Conservation (phyloP, 495 filamentous ascomycete species). For the Daldinia loculata region DNA sequence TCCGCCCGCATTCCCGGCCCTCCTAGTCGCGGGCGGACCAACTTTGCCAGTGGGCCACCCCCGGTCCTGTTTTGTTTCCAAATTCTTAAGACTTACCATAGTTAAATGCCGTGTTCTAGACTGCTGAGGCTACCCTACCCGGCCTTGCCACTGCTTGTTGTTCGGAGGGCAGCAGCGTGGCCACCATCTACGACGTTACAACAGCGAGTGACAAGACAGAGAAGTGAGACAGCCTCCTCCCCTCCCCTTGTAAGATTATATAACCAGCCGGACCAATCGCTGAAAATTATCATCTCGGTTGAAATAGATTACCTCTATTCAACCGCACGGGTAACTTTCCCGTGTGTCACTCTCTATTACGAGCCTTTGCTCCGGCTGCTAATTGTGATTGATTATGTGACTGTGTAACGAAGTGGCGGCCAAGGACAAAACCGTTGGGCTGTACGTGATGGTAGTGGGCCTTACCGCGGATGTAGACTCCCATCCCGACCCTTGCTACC, state of each 20-base stretch:
- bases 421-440: slow-evolving; percentile 33
- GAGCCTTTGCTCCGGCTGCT: background rate
- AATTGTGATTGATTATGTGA: slow-evolving; percentile 37
- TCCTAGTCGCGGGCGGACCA: slow-evolving; percentile 39
- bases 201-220: slow-evolving; percentile 5
- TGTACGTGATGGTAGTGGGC: slow-evolving; percentile 34
- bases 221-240: slow-evolving; percentile 4
- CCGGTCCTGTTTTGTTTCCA: slow-evolving; percentile 36
- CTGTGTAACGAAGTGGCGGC: slow-evolving; percentile 40
- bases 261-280: slow-evolving; percentile 29
- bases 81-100: no score
- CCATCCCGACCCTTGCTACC: slow-evolving; percentile 46
- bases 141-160: slow-evolving; percentile 14
- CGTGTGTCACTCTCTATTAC: slow-evolving; percentile 25
- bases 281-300: slow-evolving; percentile 23
- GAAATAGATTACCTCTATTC: slow-evolving; percentile 25
- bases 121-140: slow-evolving; percentile 19
- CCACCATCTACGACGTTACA: slow-evolving; percentile 19
- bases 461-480: slow-evolving; percentile 44
- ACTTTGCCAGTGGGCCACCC: slow-evolving; percentile 39
- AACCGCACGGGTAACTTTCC: slow-evolving; percentile 20
- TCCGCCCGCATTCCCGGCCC: slow-evolving; percentile 30
- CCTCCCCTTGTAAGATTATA: slow-evolving; percentile 15
- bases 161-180: slow-evolving; percentile 7
- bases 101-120: slow-evolving; percentile 41